A percentile compares a stretch with the other conserved stretches of the same genome.
phyloP scores from a whole-genome alignment of 1,284 basidiomycete genomes.

The Leccinum subspadiceum region DNA sequence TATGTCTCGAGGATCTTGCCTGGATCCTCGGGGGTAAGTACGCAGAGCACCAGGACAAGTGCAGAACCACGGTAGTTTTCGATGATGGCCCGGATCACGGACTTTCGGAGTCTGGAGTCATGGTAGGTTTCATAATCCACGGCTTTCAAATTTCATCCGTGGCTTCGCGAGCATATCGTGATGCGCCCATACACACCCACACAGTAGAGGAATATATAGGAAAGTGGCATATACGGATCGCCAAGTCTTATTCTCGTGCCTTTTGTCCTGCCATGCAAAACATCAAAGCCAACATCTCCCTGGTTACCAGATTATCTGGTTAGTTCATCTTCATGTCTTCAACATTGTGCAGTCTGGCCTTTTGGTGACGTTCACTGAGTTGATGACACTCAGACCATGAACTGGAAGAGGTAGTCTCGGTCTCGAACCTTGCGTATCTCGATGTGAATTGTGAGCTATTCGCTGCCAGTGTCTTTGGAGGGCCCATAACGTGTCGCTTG shows the following conservation, averaged over 20 bases:
- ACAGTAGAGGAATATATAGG: neutral
- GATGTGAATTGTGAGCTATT: neutral
- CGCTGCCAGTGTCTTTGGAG: neutral
- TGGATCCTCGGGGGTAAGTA: too few species aligned
- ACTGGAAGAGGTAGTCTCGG: neutral
- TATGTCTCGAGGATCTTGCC: too few species aligned
- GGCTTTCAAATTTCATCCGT: neutral
- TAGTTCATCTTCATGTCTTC: neutral
- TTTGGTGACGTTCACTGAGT: neutral
- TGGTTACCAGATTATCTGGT: conserved; percentile 5
- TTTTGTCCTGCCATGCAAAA: conserved; percentile 1
- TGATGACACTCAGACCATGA: conserved; percentile 1
- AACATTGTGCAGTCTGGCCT: neutral
- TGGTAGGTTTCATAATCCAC: neutral
- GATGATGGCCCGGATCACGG: neutral
- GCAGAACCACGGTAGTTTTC: too few species aligned
- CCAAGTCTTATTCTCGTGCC: neutral
- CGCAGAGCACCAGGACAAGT: too few species aligned
- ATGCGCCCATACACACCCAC: neutral
- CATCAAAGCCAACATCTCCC: conserved; percentile 1
- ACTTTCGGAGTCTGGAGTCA: neutral
- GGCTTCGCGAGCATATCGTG: neutral
- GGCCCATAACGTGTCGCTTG: neutral
- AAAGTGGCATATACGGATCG: neutral
- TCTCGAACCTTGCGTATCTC: conserved; percentile 2